These are phyloP conservation scores for Dendrobium officinale DNA, from an alignment of 106 monocot species.

Conservation along the genomic window DNA sequence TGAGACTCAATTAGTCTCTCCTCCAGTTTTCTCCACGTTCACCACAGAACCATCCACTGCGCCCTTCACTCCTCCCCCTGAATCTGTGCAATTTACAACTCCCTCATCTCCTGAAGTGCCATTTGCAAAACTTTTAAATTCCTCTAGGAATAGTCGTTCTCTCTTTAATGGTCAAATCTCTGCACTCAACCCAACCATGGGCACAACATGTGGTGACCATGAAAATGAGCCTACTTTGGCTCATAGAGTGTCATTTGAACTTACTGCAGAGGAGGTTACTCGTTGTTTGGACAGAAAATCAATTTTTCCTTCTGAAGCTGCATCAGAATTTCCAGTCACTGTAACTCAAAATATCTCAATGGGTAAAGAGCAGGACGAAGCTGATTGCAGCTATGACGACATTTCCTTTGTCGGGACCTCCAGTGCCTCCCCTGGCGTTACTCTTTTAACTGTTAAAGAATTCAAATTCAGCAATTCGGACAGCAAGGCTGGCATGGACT, in stretches of 20 bases:
- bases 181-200: conserved; percentile 4
- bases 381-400: conserved; percentile 5
- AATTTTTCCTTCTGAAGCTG: conserved; percentile 7
- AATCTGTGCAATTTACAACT: conserved; percentile 66
- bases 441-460: conserved; percentile 33
- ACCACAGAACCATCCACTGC: conserved; percentile 96
- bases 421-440: conserved; percentile 33
- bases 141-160: conserved; percentile 13
- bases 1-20: conserved; percentile 89
- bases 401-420: conserved; percentile 19
- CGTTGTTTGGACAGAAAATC: conserved; percentile 39
- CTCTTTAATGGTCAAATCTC: conserved; percentile 46
- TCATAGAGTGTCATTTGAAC: conserved; percentile 59
- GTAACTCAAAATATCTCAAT: background rate
- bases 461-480: conserved; percentile 70
- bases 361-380: background rate
- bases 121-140: conserved; percentile 56
- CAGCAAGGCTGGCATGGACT: conserved; percentile 18
- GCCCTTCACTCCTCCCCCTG: conserved; percentile 85
- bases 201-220: background rate
- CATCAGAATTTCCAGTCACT: conserved; percentile 3
- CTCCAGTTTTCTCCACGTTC: conserved; percentile 86
- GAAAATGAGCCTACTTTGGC: conserved; percentile 12
- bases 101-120: conserved; percentile 97
- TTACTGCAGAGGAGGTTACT: conserved; percentile 55